Conservation (phyloP, 148 eudicot species). For the Persicaria tinctoria region DNA sequence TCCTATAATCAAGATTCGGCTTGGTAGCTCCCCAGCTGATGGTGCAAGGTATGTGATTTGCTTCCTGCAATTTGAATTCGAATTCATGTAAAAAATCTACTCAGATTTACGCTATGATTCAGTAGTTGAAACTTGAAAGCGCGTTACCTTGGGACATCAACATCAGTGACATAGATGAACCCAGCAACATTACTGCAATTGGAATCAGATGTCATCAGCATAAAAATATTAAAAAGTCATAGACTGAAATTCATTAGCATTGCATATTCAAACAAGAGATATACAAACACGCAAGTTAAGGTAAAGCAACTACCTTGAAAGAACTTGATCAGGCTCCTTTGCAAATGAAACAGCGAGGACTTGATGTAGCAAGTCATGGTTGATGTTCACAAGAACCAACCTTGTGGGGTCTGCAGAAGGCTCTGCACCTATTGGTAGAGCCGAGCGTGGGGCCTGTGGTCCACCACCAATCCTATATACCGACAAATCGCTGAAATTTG, state of each 20-base stretch:
- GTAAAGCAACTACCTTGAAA: slow-evolving; percentile 49
- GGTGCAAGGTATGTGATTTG: slow-evolving; percentile 85
- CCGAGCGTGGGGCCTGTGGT: slow-evolving; percentile 95
- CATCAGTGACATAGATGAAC: slow-evolving; percentile 72
- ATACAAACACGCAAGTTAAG: not conserved
- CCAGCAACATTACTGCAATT: slow-evolving; percentile 86
- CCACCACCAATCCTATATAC: slow-evolving; percentile 87
- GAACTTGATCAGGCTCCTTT: slow-evolving; percentile 72
- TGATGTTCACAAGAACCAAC: slow-evolving; percentile 62
- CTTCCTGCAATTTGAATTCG: slow-evolving; percentile 35
- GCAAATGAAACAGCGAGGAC: slow-evolving; percentile 92
- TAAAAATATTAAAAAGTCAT: no score
- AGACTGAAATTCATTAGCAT: no score
- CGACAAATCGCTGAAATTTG: slow-evolving; percentile 61
- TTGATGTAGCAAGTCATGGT: slow-evolving; percentile 67
- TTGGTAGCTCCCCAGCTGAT: slow-evolving; percentile 73
- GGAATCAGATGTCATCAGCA: slow-evolving; percentile 11
- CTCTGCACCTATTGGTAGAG: slow-evolving; percentile 94
- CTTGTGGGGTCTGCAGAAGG: slow-evolving; percentile 87
- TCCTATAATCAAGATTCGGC: slow-evolving; percentile 65
- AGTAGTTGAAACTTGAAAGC: not conserved
- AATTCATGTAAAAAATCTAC: not conserved
- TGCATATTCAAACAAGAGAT: not conserved
- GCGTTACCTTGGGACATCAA: slow-evolving; percentile 65
- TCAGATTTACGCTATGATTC: no score